These are phyloP conservation scores for Fusarium sp. DNA, from an alignment of 2,329 filamentous ascomycete genomes.

Conservation along the genomic window DNA sequence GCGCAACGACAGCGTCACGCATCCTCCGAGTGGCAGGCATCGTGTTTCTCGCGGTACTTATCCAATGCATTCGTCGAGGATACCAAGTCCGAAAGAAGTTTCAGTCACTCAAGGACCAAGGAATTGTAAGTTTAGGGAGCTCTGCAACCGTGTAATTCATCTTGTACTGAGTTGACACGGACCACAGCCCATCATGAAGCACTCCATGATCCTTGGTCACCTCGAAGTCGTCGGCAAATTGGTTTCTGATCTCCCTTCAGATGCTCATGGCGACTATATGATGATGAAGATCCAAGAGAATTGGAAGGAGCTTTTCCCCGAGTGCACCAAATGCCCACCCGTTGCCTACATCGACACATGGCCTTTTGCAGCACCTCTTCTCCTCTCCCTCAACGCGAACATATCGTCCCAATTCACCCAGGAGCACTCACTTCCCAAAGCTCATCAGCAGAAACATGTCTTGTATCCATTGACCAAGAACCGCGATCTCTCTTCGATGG, in stretches of 20 bases:
- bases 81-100: constrained; percentile 7
- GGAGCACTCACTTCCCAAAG: constrained; percentile 40
- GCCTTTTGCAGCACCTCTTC: constrained; percentile 43
- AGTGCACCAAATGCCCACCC: constrained; percentile 44
- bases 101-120: not conserved
- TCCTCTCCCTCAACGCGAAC: constrained; percentile 40
- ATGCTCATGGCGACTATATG: constrained; percentile 36
- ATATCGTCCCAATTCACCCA: constrained; percentile 42
- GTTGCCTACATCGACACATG: constrained; percentile 50
- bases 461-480: constrained; percentile 51
- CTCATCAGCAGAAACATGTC: constrained; percentile 48
- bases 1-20: not conserved
- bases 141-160: not conserved
- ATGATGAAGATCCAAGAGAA: constrained; percentile 35
- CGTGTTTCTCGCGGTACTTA: constrained; percentile 14
- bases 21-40: constrained; percentile 10
- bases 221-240: constrained; percentile 31
- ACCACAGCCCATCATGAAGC: constrained; percentile 37
- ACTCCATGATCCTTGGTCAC: constrained; percentile 40
- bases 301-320: constrained; percentile 36
- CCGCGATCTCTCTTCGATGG: constrained; percentile 52
- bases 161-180: not conserved
- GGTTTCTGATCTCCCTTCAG: constrained; percentile 25
- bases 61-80: constrained; percentile 14
- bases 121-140: not conserved